Conservation (phyloP, 345 rosid species). For the Triadica sebifera region DNA sequence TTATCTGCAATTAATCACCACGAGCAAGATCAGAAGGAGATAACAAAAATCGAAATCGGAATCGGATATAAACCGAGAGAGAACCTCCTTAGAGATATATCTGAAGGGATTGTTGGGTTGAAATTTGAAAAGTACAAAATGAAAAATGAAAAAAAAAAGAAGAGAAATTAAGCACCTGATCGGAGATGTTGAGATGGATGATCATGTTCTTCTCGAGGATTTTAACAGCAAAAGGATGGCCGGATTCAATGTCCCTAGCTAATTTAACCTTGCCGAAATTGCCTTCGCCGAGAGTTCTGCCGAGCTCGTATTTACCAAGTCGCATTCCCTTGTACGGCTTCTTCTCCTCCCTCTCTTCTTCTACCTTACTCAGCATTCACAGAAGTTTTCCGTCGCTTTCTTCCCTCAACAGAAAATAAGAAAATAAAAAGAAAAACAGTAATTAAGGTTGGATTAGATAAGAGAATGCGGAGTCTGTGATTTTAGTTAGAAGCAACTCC, state of each 20-base stretch:
- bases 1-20: slow-evolving; percentile 50
- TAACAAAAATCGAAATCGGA: too few relatives aligned
- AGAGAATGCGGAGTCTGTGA: too few relatives aligned
- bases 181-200: slow-evolving; percentile 64
- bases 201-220: slow-evolving; percentile 76
- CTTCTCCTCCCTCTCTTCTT: slow-evolving; percentile 16
- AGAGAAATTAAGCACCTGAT: slow-evolving; percentile 45
- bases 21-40: too few relatives aligned
- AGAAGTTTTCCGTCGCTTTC: too few relatives aligned
- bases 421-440: too few relatives aligned
- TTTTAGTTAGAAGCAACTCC: too few relatives aligned
- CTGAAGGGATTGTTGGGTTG: neutral
- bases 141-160: neutral
- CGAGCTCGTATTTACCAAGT: slow-evolving; percentile 84
- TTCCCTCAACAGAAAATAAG: too few relatives aligned
- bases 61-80: too few relatives aligned
- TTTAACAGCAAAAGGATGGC: slow-evolving; percentile 69
- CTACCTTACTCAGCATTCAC: slow-evolving; percentile 22
- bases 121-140: neutral
- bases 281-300: slow-evolving; percentile 89
- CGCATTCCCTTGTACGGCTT: slow-evolving; percentile 53
- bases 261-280: slow-evolving; percentile 88
- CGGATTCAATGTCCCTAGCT: slow-evolving; percentile 61
- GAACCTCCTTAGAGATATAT: too few relatives aligned
- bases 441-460: too few relatives aligned